Base-by-base conservation (phyloP, 345 rosid species). In the Aegle marmelos region DNA sequence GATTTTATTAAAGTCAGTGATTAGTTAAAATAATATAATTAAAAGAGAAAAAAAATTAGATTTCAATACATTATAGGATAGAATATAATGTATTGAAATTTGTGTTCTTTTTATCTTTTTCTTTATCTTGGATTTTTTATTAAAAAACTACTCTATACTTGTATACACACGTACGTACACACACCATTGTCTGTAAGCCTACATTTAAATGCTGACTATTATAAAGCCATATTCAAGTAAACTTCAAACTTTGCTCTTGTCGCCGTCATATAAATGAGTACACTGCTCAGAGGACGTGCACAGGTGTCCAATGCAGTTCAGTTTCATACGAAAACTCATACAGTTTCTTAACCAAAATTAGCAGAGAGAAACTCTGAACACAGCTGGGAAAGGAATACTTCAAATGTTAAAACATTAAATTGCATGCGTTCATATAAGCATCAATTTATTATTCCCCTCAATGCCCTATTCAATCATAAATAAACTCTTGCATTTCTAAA, bases 261-360 rank as follows among this genome's bases (percentile, higher is more conserved):
- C 81, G 41, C 54, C 53, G 72, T 82, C 85, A 56, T 33, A 70
- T 34, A 69, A 48, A 80, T 13, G 50, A 45, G 50, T 83, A 78
- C 69, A 22, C 11, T 59, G 33, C 31, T 45, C 41, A 58, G 39
- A 70, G 54, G 56, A 22, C 58, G 8, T 74, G 83, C 83, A 77
- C 69, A 63, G 77, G 72, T 28, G 68, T 59, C 76, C 72, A 45
- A 28, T 64, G 68, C 34, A 64, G 61, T 66, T 77, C 70, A 41
- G 74, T 68, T 53, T 64, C 9, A 79, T 56, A 68, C 36, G 70
- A 77, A 65, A 56, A 82, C 37, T 58, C 76, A 34, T 31, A 17
- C 64, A 30, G 73, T 66, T 74, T 74, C 74, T 66, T 72, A 14
- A 22, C 79, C 64, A 76, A 68, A 84, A 78, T 41, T 67, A 66